Percentiles rank a stretch among this genome's conserved stretches.
Conservation (phyloP, 768 basidiomycete species). For the Brasilioporus rufonigricans region DNA sequence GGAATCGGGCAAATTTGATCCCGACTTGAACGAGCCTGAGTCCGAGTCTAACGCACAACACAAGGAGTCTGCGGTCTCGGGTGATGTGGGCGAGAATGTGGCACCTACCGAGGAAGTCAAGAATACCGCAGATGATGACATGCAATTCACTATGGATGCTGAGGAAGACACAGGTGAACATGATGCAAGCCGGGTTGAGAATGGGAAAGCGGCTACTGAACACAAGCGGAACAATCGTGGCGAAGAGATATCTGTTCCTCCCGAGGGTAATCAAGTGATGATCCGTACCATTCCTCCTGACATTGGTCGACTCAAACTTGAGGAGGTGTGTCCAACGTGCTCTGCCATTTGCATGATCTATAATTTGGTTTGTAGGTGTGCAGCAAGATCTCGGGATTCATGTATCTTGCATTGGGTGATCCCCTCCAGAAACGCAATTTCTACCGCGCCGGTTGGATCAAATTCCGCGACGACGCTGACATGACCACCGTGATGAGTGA, state of each 20-base stretch:
- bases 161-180: slow-evolving; percentile 71
- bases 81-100: slow-evolving; percentile 36
- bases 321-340: slow-evolving; percentile 59
- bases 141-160: slow-evolving; percentile 67
- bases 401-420: slow-evolving; percentile 88
- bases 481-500: slow-evolving; percentile 71
- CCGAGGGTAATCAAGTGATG: slow-evolving; percentile 89
- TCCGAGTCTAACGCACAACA: slow-evolving; percentile 46
- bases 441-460: slow-evolving; percentile 93
- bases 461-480: slow-evolving; percentile 81
- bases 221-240: slow-evolving; percentile 54
- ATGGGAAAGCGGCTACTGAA: slow-evolving; percentile 50
- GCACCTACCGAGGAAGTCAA: slow-evolving; percentile 54
- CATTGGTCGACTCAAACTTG: slow-evolving; percentile 84
- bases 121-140: slow-evolving; percentile 60
- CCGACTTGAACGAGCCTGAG: slow-evolving; percentile 63
- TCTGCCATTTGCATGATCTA: background rate
- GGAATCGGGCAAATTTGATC: slow-evolving; percentile 83
- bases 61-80: slow-evolving; percentile 46
- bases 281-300: slow-evolving; percentile 94
- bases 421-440: slow-evolving; percentile 91
- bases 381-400: slow-evolving; percentile 72
- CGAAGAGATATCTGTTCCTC: slow-evolving; percentile 66
- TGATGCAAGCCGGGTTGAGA: slow-evolving; percentile 54
- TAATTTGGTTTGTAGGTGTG: slow-evolving; percentile 54